Conservation (phyloP, 2,329 filamentous ascomycete genomes). For the Neopestalotiopsis sp. region DNA sequence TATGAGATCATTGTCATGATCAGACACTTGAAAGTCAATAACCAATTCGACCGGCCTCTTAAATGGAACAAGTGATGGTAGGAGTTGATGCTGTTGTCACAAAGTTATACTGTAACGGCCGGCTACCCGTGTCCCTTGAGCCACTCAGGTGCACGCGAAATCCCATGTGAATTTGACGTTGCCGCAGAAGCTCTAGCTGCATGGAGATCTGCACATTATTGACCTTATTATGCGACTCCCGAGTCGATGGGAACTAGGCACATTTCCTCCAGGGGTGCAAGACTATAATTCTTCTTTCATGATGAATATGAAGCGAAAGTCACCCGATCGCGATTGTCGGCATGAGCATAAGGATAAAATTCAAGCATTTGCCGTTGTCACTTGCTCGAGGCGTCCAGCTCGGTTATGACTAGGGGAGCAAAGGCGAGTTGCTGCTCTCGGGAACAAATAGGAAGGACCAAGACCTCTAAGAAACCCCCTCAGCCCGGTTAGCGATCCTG, state of each 20-base stretch:
- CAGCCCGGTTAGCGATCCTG: neutral
- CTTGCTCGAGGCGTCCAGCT: neutral
- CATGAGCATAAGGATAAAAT: no score
- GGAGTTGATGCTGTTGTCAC: neutral
- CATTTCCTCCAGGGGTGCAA: neutral
- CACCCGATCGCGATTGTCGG: neutral
- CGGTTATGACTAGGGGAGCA: neutral
- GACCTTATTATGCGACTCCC: neutral
- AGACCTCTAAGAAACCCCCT: neutral
- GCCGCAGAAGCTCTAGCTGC: neutral
- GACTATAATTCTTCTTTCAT: neutral
- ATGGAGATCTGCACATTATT: neutral
- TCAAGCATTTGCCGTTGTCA: no score
- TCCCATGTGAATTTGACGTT: neutral
- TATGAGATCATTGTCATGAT: neutral
- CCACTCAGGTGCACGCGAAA: neutral
- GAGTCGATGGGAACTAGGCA: neutral
- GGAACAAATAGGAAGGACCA: neutral
- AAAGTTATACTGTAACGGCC: neutral
- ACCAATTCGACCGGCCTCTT: neutral
- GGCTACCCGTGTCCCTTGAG: neutral
- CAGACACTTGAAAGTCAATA: neutral
- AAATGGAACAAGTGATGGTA: neutral
- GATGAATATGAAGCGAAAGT: neutral
- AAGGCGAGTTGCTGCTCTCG: neutral